phyloP scores from a whole-genome alignment of 768 basidiomycete genomes.

The Kwoniella shandongensis region DNA sequence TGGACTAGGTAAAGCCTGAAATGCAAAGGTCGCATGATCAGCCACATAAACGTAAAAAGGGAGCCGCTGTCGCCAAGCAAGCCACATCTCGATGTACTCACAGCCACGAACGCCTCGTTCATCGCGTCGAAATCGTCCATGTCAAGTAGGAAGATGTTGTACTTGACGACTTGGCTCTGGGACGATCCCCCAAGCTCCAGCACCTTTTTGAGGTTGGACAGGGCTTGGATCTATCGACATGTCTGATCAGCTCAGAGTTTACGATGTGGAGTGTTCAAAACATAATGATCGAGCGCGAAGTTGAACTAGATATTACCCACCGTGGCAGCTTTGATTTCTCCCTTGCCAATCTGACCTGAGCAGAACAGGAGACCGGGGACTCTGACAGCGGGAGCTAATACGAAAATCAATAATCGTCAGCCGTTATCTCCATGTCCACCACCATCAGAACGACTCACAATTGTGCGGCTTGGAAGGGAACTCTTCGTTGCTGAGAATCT shows the following conservation, averaged over 20 bases:
- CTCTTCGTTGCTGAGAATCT: slow-evolving; percentile 39
- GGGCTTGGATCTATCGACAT: slow-evolving; percentile 9
- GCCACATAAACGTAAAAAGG: too few species aligned
- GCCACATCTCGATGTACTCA: not conserved
- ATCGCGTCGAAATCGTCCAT: slow-evolving; percentile 39
- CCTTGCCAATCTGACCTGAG: slow-evolving; percentile 40
- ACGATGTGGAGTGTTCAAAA: not conserved
- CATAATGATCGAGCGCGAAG: not conserved
- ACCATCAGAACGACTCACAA: slow-evolving; percentile 20
- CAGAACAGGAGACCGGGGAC: slow-evolving; percentile 46
- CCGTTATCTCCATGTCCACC: not conserved
- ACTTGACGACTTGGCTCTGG: slow-evolving; percentile 30
- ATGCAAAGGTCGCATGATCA: too few species aligned
- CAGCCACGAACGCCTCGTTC: slow-evolving; percentile 37
- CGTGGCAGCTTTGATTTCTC: slow-evolving; percentile 41
- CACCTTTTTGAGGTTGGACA: slow-evolving; percentile 34
- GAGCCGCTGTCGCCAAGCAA: too few species aligned
- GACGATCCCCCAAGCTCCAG: slow-evolving; percentile 37
- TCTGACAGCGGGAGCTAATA: slow-evolving; percentile 42
- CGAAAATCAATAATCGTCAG: not conserved
- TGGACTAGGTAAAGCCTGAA: not conserved
- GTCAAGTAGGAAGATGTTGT: slow-evolving; percentile 31
- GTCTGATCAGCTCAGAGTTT: not conserved
- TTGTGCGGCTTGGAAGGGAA: slow-evolving; percentile 48
- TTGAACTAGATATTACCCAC: slow-evolving; percentile 22